phyloP scores from a whole-genome alignment of 768 basidiomycete species.

The Naganishia friedmannii region DNA sequence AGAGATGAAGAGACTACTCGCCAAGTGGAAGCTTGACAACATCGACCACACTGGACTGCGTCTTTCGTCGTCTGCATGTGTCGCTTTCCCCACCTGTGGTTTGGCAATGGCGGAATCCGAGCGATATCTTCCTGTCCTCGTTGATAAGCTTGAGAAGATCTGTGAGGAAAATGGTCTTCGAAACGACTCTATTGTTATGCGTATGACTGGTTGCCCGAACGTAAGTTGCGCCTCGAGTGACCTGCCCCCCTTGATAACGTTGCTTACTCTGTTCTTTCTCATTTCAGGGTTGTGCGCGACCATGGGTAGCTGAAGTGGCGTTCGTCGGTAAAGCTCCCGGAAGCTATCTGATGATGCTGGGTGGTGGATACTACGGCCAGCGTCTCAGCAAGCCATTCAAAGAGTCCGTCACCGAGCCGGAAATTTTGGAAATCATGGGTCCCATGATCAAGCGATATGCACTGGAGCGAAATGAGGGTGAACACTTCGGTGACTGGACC shows the following conservation, averaged over 20 bases:
- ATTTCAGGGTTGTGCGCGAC: slow-evolving; percentile 72
- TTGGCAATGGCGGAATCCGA: slow-evolving; percentile 78
- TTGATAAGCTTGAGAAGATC: slow-evolving; percentile 89
- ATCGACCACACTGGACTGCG: slow-evolving; percentile 72
- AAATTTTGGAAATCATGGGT: slow-evolving; percentile 79
- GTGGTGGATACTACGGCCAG: slow-evolving; percentile 91
- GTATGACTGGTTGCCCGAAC: slow-evolving; percentile 86
- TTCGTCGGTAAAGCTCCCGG: slow-evolving; percentile 96
- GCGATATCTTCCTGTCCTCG: slow-evolving; percentile 84
- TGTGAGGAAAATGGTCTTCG: slow-evolving; percentile 89
- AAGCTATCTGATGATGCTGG: slow-evolving; percentile 87
- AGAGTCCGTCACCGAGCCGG: slow-evolving; percentile 72
- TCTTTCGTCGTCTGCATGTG: slow-evolving; percentile 89
- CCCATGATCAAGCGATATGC: slow-evolving; percentile 97
- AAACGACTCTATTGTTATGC: slow-evolving; percentile 94
- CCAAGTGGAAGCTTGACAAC: slow-evolving; percentile 86
- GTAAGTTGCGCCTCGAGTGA: slow-evolving; percentile 33
- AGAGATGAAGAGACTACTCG: slow-evolving; percentile 71
- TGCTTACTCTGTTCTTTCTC: slow-evolving; percentile 7
- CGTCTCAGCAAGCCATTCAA: slow-evolving; percentile 94
- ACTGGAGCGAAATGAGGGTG: slow-evolving; percentile 76
- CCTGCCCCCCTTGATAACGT: background rate
- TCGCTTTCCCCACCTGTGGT: slow-evolving; percentile 88
- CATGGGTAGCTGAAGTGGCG: slow-evolving; percentile 90
- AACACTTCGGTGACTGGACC: slow-evolving; percentile 93